Evolutionary conservation across 805 yeast species (phyloP).

Genomic region (Saturnispora sanitii): DNA sequence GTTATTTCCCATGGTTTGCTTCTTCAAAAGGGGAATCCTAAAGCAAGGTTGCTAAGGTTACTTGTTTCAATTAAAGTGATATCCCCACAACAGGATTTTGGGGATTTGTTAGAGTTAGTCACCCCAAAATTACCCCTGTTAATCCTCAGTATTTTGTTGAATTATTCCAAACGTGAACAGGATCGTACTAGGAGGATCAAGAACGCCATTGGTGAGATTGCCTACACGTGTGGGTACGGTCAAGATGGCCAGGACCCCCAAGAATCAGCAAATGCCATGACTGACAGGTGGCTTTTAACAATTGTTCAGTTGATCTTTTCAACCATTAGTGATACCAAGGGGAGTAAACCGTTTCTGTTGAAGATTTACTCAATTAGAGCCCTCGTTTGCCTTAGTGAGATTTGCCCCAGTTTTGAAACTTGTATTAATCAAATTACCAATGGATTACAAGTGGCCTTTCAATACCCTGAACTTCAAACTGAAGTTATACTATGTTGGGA

Average conservation of each 20-base stretch:
- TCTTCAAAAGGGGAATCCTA: too few relatives aligned
- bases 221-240: constrained; percentile 16
- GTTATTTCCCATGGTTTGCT: constrained; percentile 7
- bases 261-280: constrained; percentile 18
- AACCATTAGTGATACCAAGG: constrained; percentile 62
- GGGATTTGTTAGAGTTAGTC: constrained; percentile 32
- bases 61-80: constrained; percentile 2
- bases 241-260: constrained; percentile 19
- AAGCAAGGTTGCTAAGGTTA: constrained; percentile 1
- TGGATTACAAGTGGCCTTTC: constrained; percentile 72
- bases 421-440: constrained; percentile 78
- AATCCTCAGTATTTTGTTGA: constrained; percentile 24
- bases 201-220: constrained; percentile 30
- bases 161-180: constrained; percentile 29
- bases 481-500: constrained; percentile 63
- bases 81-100: constrained; percentile 12
- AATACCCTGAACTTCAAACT: constrained; percentile 46
- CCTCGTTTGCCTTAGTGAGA: constrained; percentile 51
- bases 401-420: constrained; percentile 36
- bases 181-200: constrained; percentile 25
- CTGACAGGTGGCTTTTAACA: constrained; percentile 41
- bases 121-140: constrained; percentile 6
- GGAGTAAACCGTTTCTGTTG: constrained; percentile 61
- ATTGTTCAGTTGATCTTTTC: constrained; percentile 73
- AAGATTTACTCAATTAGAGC: constrained; percentile 67